Evolutionary conservation across 345 rosid genomes (phyloP).

Genomic region (Citrus sinensis): DNA sequence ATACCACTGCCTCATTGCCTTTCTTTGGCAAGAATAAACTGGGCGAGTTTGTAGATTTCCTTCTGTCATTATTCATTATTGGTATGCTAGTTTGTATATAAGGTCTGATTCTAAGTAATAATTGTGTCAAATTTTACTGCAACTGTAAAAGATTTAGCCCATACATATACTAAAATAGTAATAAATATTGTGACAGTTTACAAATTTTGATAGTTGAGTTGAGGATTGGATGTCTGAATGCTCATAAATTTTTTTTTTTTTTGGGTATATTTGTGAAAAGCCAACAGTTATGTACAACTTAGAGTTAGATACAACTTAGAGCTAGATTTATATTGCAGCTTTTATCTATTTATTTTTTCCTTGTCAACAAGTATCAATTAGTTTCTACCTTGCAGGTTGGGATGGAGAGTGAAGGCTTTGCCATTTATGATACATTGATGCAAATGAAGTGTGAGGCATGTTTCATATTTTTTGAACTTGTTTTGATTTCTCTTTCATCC

Average conservation of each 20-base stretch:
- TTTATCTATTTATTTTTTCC: not conserved
- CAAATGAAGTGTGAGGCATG: slow-evolving; percentile 60
- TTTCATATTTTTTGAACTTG: not conserved
- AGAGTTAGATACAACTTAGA: not conserved
- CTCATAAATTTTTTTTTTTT: not conserved
- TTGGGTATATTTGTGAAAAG: not conserved
- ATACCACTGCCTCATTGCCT: not conserved
- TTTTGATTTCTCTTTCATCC: not conserved
- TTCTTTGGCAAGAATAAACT: not conserved
- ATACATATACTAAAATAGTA: not conserved
- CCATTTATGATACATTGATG: slow-evolving; percentile 84
- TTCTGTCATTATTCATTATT: not conserved
- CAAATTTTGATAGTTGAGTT: not conserved
- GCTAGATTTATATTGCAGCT: not conserved
- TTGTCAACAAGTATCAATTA: not conserved
- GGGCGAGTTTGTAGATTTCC: not conserved
- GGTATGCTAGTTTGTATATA: not conserved
- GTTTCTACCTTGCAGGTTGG: slow-evolving; percentile 54
- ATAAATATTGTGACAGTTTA: not conserved
- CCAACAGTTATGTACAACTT: not conserved
- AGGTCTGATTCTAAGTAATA: not conserved
- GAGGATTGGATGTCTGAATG: not conserved
- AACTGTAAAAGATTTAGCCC: not conserved
- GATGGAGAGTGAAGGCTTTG: slow-evolving; percentile 88
- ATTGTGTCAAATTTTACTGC: not conserved